phyloP scores from a whole-genome alignment of 768 basidiomycete genomes.

The Zangia roseola region DNA sequence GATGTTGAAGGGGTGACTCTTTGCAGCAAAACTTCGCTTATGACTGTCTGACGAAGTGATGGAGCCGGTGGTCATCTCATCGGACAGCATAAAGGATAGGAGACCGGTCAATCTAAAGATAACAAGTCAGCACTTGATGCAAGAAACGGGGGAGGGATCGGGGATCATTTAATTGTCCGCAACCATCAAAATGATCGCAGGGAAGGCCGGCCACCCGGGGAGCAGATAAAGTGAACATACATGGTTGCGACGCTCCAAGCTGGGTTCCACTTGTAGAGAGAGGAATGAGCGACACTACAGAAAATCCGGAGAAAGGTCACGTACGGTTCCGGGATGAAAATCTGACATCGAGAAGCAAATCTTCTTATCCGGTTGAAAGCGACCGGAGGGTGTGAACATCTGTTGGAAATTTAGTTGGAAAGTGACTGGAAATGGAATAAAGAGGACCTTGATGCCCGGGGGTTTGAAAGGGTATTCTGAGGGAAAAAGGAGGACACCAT shows the following conservation, averaged over 20 bases:
- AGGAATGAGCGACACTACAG: slow-evolving; percentile 1
- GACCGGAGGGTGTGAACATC: slow-evolving; percentile 91
- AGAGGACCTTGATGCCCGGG: slow-evolving; percentile 85
- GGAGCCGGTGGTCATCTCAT: slow-evolving; percentile 96
- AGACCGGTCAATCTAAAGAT: slow-evolving; percentile 80
- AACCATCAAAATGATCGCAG: slow-evolving; percentile 11
- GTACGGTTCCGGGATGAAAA: slow-evolving; percentile 85
- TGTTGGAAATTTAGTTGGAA: slow-evolving; percentile 31
- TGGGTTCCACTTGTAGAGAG: slow-evolving; percentile 77
- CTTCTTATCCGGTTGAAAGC: slow-evolving; percentile 90
- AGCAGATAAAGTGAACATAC: slow-evolving; percentile 44
- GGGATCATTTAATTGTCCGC: slow-evolving; percentile 15
- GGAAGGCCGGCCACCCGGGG: slow-evolving; percentile 5
- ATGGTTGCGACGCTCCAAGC: slow-evolving; percentile 96
- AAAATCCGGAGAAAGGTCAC: slow-evolving; percentile 23
- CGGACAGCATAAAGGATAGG: slow-evolving; percentile 90
- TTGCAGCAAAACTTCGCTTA: slow-evolving; percentile 71
- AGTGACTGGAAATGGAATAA: slow-evolving; percentile 4
- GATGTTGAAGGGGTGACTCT: slow-evolving; percentile 87
- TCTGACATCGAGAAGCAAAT: slow-evolving; percentile 99
- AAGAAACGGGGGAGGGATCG: slow-evolving; percentile 1
- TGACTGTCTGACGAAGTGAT: slow-evolving; percentile 77
- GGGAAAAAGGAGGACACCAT: slow-evolving; percentile 89
- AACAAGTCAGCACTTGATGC: slow-evolving; percentile 8
- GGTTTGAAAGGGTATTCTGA: slow-evolving; percentile 96